A percentile compares a stretch with the other conserved stretches of the same genome.
Evolutionary conservation across 208 protist genomes (phyloP).

Genomic region (Trichomonas gallinae): DNA sequence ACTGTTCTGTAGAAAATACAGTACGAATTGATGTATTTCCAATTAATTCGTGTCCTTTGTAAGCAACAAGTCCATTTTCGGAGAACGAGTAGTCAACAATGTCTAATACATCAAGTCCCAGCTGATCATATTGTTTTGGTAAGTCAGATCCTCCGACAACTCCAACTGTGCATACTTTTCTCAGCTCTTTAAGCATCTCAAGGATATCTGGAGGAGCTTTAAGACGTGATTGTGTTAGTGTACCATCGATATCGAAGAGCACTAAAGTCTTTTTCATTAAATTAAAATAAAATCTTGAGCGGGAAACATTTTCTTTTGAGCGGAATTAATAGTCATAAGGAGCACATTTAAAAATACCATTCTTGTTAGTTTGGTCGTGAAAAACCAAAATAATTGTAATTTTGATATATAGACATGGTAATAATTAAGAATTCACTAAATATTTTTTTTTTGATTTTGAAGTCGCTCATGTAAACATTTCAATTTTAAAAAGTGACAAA

Average conservation of each 20-base stretch:
- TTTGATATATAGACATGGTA: no score
- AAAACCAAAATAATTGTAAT: no score
- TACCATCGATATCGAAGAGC: conserved; percentile 67
- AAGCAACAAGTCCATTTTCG: conserved; percentile 80
- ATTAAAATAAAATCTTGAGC: no score
- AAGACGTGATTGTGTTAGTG: conserved; percentile 46
- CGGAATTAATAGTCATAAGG: no score
- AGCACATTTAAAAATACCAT: no score
- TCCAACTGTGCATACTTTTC: conserved; percentile 67
- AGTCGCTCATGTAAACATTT: no score
- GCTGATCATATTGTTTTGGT: conserved; percentile 86
- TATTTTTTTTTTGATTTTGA: no score
- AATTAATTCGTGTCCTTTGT: conserved; percentile 29
- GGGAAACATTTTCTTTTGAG: no score
- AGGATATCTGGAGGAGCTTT: conserved; percentile 61
- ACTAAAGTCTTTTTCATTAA: neutral
- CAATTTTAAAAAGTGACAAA: no score
- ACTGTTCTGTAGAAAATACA: conserved; percentile 65
- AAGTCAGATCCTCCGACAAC: conserved; percentile 96
- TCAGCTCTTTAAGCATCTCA: conserved; percentile 58
- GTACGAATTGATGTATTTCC: conserved; percentile 7
- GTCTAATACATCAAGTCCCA: conserved; percentile 50
- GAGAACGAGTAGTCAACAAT: conserved; percentile 90
- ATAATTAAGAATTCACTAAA: no score
- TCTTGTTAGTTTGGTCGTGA: no score